A percentile compares a stretch with the other conserved stretches of the same genome.
These are phyloP conservation scores for Penicillium herquei DNA, from an alignment of 495 filamentous ascomycete genomes.

Conservation along the genomic window DNA sequence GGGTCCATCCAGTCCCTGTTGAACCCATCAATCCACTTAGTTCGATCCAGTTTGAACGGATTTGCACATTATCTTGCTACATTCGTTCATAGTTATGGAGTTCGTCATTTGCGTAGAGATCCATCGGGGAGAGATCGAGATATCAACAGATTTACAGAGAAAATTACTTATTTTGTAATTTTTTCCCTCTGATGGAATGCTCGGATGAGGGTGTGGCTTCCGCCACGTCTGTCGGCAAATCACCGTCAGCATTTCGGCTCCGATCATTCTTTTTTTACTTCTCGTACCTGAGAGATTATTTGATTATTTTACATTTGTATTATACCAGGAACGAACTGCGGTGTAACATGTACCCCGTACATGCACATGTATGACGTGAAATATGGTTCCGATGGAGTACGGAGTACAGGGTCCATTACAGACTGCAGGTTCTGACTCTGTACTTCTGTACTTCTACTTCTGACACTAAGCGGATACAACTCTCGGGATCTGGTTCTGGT, in stretches of 20 bases:
- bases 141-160: neutral
- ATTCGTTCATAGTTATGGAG: neutral
- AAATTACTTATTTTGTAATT: neutral
- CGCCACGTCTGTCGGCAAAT: conserved; percentile 6
- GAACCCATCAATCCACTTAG: neutral
- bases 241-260: neutral
- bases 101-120: too few species aligned
- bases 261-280: neutral
- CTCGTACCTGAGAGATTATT: neutral
- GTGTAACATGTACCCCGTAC: neutral
- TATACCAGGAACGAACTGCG: neutral
- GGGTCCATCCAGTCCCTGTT: neutral
- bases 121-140: neutral
- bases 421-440: too few species aligned
- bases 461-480: too few species aligned
- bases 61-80: neutral
- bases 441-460: too few species aligned
- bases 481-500: too few species aligned
- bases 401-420: too few species aligned
- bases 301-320: too few species aligned
- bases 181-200: neutral
- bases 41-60: neutral
- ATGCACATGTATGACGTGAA: conserved; percentile 1
- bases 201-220: conserved; percentile 16
- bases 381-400: too few species aligned